Base-by-base conservation (phyloP, 805 yeast species). In the Wickerhamomyces ciferrii region DNA sequence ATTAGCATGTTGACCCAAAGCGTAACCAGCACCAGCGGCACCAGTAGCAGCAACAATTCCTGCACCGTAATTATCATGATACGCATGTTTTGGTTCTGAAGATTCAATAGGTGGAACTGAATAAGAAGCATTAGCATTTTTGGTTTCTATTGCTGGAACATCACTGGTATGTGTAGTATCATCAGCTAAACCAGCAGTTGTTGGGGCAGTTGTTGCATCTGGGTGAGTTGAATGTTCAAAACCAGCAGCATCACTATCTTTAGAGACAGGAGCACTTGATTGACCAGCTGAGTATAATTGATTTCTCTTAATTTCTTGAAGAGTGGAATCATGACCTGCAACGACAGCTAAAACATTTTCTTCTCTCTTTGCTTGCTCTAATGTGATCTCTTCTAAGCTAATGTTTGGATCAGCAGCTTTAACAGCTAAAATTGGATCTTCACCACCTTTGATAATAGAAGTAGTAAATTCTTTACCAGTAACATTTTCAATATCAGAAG, bases 191-290 rank as follows among this genome's bases (percentile, higher is more conserved):
- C 42, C 53, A 20, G 54, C 39, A 11, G 61, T 55, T 4, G 24
- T 43, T 10, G 62, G 59, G 38, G 62, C 58, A 17, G 59, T 58
- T 10, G 31, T 43, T 52, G 55, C 2, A 13, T 37, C 19, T 2
- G 11, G 23, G 5, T 14, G 10, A 3, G 14, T 37, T 37, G 39
- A n/a, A 5, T 20, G 17, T 13, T 37, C 39, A 17, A 37, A 21
- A 37, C 20, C 25, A 20, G 25, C 23, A 11, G 38, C 25, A 37
- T 37, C 25, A 14, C 13, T 11, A 21, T 13, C 39, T 37, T 17
- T 20, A 14, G 19, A 54, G 39, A 18, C 48, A 19, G 25, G 49
- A 38, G 41, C 42, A 29, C 10, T 17, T 18, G 21, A 17, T 34
- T 34, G 21, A 34, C 21, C 37, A 6, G 42, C 31, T 4, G 41